Base-by-base conservation (phyloP, 768 basidiomycete species). In the Termitomyces sp. region DNA sequence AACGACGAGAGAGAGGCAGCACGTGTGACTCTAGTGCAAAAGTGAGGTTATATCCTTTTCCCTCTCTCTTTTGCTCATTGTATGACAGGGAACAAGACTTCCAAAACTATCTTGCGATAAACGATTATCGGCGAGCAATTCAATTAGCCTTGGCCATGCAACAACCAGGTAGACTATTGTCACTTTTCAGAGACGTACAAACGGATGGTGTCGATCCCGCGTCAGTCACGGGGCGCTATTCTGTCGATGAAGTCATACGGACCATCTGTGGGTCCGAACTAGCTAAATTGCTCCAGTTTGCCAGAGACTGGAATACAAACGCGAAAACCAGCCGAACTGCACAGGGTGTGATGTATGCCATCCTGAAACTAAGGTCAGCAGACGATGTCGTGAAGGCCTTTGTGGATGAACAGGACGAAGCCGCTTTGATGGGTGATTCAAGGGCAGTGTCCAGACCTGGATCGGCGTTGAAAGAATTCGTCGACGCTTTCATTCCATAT, bases 221-320 rank as follows among this genome's bases (percentile, higher is more conserved):
- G 3, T 79, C 81, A 18, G 71, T 88, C 44, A 91, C 92, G 0
- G 93, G 94, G 13, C 80, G 82, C 55, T 58, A 70, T 0, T 81
- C 87, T 20, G 86, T 98, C 16, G 95, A 98, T 70, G 79, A 86
- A 62, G 90, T 97, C 46, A 77, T 99, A 62, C 81, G 82, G 55
- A 85, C 84, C 0, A 80, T 99, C 13, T 72, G 81, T 0, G 77
- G 82, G 4, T 69, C 84, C 15, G 94, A 98, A 62, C 82, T 98
- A 28, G 87, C 85, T 6, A 85, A 86, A 56, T 79, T 99, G 36
- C 75, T 98, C 54, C 81, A 82, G 18, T 94, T 91, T 70, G 80
- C 93, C 45, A 81, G 91, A 47, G 86, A 89, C 63, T 99, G 97
- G 97, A 99, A 98, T 71, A 85, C 94, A n/a, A 88, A 86, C 60